Conservation (phyloP, 78 protist species). For the Dictyostelium purpureum region DNA sequence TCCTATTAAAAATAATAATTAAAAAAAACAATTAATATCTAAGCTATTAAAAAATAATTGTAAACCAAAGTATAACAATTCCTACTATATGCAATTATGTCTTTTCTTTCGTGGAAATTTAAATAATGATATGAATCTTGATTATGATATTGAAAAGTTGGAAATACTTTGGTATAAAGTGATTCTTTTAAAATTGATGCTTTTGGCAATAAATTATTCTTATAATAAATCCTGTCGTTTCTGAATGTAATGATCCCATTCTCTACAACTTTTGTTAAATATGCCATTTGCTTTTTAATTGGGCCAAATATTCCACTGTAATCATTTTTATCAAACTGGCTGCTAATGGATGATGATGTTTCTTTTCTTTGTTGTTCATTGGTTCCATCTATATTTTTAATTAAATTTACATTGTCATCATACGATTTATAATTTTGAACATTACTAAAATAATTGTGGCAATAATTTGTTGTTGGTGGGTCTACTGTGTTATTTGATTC, state of each 20-base stretch:
- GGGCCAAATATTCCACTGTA: neutral
- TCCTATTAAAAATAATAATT: neutral
- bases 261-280: neutral
- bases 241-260: neutral
- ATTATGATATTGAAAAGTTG: neutral
- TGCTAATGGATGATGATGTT: neutral
- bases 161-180: neutral
- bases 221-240: neutral
- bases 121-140: neutral
- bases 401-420: neutral
- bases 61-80: neutral
- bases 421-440: neutral
- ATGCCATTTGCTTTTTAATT: neutral
- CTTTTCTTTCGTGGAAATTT: neutral
- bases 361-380: neutral
- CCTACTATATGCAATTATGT: neutral
- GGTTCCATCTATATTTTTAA: neutral
- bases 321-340: neutral
- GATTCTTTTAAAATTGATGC: neutral
- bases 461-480: neutral
- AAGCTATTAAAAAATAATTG: neutral
- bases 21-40: too few relatives aligned
- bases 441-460: constrained; percentile 5
- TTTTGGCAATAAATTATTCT: neutral
- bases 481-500: neutral